phyloP scores from a whole-genome alignment of 2,329 filamentous ascomycete genomes.

The Verticillium isaacii region DNA sequence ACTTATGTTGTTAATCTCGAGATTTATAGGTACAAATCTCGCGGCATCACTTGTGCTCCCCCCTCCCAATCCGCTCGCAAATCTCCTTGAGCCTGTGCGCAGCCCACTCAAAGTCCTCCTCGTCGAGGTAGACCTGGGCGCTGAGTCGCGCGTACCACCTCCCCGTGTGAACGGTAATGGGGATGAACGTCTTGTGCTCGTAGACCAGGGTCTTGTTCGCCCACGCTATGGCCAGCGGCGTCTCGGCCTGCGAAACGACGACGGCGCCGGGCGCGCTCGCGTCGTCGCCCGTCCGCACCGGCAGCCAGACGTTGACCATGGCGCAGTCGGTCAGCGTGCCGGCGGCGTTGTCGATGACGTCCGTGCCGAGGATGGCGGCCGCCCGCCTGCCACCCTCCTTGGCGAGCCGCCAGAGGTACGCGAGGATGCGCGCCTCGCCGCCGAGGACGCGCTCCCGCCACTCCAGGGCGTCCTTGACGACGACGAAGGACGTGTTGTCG shows the following conservation, averaged over 20 bases:
- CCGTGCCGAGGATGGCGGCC: conserved; percentile 61
- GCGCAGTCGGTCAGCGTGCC: conserved; percentile 60
- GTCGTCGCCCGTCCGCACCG: conserved; percentile 39
- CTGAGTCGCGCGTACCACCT: conserved; percentile 69
- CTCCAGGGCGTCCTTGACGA: conserved; percentile 63
- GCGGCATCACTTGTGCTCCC: background rate
- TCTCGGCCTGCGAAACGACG: conserved; percentile 17
- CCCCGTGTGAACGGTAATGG: conserved; percentile 55
- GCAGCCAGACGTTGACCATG: conserved; percentile 70
- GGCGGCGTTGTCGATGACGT: conserved; percentile 63
- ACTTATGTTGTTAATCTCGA: no score
- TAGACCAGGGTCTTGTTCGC: conserved; percentile 47
- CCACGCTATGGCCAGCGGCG: conserved; percentile 47
- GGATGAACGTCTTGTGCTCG: conserved; percentile 68
- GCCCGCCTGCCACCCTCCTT: conserved; percentile 56
- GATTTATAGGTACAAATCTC: no score
- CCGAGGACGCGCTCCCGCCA: conserved; percentile 67
- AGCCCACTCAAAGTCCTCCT: conserved; percentile 71
- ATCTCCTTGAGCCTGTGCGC: conserved; percentile 52
- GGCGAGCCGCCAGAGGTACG: conserved; percentile 60
- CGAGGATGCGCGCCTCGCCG: conserved; percentile 65
- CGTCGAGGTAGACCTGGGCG: conserved; percentile 77
- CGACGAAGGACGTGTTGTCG: conserved; percentile 68
- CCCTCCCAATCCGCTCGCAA: conserved; percentile 32
- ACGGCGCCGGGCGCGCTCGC: background rate